Evolutionary conservation across 805 yeast species (phyloP).

Genomic region (Debaryomyces maramus): DNA sequence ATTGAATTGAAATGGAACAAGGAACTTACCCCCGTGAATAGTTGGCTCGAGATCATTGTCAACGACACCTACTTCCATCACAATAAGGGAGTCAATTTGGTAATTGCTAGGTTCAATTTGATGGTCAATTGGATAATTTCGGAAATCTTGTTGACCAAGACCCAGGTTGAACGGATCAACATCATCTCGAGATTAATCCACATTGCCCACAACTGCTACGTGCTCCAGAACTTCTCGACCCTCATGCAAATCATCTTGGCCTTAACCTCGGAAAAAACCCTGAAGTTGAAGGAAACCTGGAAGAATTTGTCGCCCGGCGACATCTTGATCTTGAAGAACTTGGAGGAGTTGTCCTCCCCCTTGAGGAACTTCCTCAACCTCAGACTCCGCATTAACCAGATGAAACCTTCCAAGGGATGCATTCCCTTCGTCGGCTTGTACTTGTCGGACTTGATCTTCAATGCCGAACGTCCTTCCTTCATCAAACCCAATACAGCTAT

Average conservation of each 20-base stretch:
- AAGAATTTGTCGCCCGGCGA: slow-evolving; percentile 70
- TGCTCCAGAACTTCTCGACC: slow-evolving; percentile 79
- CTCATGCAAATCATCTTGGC: slow-evolving; percentile 86
- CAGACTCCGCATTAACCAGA: slow-evolving; percentile 59
- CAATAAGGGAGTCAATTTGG: slow-evolving; percentile 75
- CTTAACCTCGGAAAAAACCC: slow-evolving; percentile 63
- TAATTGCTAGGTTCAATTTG: slow-evolving; percentile 81
- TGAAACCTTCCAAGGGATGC: slow-evolving; percentile 69
- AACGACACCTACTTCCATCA: slow-evolving; percentile 48
- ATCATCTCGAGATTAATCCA: slow-evolving; percentile 86
- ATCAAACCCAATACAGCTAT: slow-evolving; percentile 27
- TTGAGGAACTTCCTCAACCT: slow-evolving; percentile 68
- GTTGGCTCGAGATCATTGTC: slow-evolving; percentile 79
- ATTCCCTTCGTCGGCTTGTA: slow-evolving; percentile 90
- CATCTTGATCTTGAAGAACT: slow-evolving; percentile 58
- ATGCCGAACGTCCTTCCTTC: slow-evolving; percentile 60
- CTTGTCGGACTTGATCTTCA: slow-evolving; percentile 76
- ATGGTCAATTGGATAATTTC: slow-evolving; percentile 91
- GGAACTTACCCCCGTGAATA: slow-evolving; percentile 63
- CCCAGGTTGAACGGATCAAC: slow-evolving; percentile 57
- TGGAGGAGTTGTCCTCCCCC: slow-evolving; percentile 75
- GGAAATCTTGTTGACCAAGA: slow-evolving; percentile 72
- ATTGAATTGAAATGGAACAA: slow-evolving; percentile 74
- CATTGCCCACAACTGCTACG: slow-evolving; percentile 71
- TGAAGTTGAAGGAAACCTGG: slow-evolving; percentile 71